Conservation (phyloP, 164 flowering plant genomes). For the Litsea cubeba region DNA sequence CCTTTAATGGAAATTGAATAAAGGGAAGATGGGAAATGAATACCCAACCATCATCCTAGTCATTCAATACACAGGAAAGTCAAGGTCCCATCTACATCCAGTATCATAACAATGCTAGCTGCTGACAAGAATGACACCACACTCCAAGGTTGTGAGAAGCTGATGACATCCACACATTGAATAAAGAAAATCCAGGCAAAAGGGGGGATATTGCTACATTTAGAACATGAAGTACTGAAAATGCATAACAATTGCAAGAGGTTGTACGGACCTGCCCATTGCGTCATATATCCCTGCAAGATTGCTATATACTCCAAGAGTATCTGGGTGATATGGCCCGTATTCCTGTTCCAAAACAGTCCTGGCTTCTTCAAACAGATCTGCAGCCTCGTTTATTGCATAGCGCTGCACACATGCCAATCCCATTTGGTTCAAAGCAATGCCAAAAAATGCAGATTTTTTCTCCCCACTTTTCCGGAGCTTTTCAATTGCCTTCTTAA, state of each 20-base stretch:
- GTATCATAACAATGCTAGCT: too few relatives aligned
- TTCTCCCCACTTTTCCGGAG: slow-evolving; percentile 85
- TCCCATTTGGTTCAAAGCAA: slow-evolving; percentile 96
- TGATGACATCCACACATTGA: not conserved
- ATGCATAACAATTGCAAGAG: slow-evolving; percentile 1
- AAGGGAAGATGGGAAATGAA: too few relatives aligned
- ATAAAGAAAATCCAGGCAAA: not conserved
- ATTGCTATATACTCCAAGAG: slow-evolving; percentile 92
- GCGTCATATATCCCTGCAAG: slow-evolving; percentile 98
- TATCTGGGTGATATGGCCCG: slow-evolving; percentile 92
- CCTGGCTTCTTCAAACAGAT: slow-evolving; percentile 88
- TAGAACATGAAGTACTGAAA: not conserved
- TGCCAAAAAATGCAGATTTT: slow-evolving; percentile 84
- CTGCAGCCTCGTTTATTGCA: slow-evolving; percentile 76
- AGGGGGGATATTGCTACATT: not conserved
- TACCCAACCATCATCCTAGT: not conserved
- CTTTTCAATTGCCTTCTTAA: slow-evolving; percentile 59
- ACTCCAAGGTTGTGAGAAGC: not conserved
- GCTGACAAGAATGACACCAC: not conserved
- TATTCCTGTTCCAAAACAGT: slow-evolving; percentile 66
- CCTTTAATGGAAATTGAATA: too few relatives aligned
- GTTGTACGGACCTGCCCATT: slow-evolving; percentile 65
- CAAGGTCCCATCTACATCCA: too few relatives aligned
- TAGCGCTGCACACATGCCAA: slow-evolving; percentile 78
- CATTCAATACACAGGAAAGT: not conserved